Conservation (phyloP, 2,329 filamentous ascomycete genomes). For the Aspergillus brunneoviolaceus region DNA sequence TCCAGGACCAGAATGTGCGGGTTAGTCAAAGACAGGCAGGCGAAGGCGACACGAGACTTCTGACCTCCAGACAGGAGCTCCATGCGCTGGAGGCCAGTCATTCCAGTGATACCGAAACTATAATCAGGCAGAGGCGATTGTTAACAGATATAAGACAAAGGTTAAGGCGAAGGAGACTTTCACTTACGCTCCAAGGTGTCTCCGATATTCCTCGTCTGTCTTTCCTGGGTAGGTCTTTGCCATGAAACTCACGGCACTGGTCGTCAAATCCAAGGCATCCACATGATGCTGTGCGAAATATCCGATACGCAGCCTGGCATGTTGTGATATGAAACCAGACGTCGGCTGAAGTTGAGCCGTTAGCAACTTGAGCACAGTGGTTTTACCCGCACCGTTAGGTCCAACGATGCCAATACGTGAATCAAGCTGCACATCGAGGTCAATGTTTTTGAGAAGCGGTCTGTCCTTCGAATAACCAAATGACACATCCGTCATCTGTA, state of each 20-base stretch:
- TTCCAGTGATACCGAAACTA: conserved; percentile 75
- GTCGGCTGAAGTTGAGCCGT: conserved; percentile 79
- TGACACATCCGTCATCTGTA: conserved; percentile 90
- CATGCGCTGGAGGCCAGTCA: conserved; percentile 96
- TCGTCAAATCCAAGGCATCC: conserved; percentile 86
- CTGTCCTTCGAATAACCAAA: conserved; percentile 86
- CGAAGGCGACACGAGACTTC: conserved; percentile 96
- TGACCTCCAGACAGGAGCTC: conserved; percentile 91
- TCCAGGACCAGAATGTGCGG: conserved; percentile 97
- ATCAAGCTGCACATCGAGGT: conserved; percentile 95
- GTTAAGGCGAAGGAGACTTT: background rate
- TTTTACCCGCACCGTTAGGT: conserved; percentile 98
- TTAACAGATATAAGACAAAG: background rate
- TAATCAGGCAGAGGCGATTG: background rate
- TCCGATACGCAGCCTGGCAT: conserved; percentile 84
- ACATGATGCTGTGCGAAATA: conserved; percentile 99
- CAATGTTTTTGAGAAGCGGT: conserved; percentile 77
- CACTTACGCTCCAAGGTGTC: conserved; percentile 86
- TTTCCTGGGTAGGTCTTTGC: conserved; percentile 84
- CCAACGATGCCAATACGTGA: conserved; percentile 99
- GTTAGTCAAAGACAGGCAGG: conserved; percentile 89
- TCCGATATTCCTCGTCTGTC: conserved; percentile 93
- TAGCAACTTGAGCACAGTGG: conserved; percentile 95
- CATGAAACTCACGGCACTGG: conserved; percentile 94
- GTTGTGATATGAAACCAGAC: conserved; percentile 78